Percentiles rank a stretch among this genome's conserved stretches.
Conservation (phyloP, 345 rosid genomes). For the Citrus sp. region DNA sequence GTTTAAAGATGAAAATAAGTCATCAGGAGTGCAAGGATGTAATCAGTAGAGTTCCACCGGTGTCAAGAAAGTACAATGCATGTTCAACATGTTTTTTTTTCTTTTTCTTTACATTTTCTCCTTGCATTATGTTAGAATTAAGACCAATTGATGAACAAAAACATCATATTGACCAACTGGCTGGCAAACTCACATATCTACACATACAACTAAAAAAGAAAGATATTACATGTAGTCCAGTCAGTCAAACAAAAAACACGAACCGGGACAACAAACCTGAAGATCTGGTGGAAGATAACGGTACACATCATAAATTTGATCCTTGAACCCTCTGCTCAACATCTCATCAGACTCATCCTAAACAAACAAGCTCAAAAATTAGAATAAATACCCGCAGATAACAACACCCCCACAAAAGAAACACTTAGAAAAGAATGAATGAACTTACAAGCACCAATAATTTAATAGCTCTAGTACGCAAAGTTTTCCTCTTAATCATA, state of each 20-base stretch:
- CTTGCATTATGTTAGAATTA: neutral
- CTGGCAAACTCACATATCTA: neutral
- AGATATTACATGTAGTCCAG: neutral
- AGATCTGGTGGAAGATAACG: conserved; percentile 97
- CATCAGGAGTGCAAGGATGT: neutral
- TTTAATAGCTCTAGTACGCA: conserved; percentile 78
- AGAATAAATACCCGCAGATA: neutral
- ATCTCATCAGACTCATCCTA: conserved; percentile 97
- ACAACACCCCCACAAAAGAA: neutral
- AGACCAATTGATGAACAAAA: neutral
- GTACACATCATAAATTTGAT: conserved; percentile 94
- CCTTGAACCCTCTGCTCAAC: conserved; percentile 99
- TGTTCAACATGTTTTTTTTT: neutral
- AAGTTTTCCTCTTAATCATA: conserved; percentile 95
- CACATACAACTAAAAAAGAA: neutral
- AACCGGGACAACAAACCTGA: conserved; percentile 52
- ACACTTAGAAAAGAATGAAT: no score
- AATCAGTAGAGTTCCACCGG: neutral
- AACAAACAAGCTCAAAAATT: neutral
- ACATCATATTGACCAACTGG: neutral
- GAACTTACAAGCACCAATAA: conserved; percentile 21
- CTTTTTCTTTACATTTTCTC: neutral
- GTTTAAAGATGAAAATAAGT: neutral
- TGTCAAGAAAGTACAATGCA: neutral
- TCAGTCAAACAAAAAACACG: neutral